These are phyloP conservation scores for Cercospora zeae-maydis DNA, from an alignment of 2,329 filamentous ascomycete species.

Conservation along the genomic window DNA sequence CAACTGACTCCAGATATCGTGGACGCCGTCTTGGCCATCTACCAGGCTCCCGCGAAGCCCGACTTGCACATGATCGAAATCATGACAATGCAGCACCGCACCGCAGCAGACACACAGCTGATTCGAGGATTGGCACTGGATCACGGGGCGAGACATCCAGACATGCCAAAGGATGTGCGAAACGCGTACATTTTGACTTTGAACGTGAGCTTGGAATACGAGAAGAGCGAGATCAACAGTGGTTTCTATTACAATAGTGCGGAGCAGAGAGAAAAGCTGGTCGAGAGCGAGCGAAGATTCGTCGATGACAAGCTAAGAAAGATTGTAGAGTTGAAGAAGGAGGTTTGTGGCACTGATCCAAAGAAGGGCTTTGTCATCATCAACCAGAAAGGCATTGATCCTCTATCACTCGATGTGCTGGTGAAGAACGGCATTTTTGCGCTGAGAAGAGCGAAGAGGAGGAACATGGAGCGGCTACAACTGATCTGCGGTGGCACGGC, in stretches of 20 bases:
- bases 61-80: constrained; percentile 99
- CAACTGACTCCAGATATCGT: constrained; percentile 93
- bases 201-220: constrained; percentile 96
- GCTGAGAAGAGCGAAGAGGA: constrained; percentile 87
- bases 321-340: constrained; percentile 97
- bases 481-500: constrained; percentile 86
- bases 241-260: constrained; percentile 98
- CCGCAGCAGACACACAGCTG: constrained; percentile 90
- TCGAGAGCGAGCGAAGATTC: constrained; percentile 93
- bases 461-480: constrained; percentile 98
- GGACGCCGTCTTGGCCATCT: constrained; percentile 92
- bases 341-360: constrained; percentile 87
- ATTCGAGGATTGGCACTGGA: constrained; percentile 91
- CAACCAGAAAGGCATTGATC: constrained; percentile 99
- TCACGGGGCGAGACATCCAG: constrained; percentile 91
- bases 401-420: constrained; percentile 88
- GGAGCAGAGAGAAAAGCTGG: constrained; percentile 94
- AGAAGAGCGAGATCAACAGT: constrained; percentile 99
- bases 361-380: constrained; percentile 97
- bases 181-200: constrained; percentile 93
- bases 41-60: constrained; percentile 83
- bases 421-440: constrained; percentile 98
- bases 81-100: constrained; percentile 99
- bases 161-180: constrained; percentile 95
- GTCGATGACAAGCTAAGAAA: constrained; percentile 95